phyloP scores from a whole-genome alignment of 1,284 basidiomycete species.

The Ceratobasidium sp. region DNA sequence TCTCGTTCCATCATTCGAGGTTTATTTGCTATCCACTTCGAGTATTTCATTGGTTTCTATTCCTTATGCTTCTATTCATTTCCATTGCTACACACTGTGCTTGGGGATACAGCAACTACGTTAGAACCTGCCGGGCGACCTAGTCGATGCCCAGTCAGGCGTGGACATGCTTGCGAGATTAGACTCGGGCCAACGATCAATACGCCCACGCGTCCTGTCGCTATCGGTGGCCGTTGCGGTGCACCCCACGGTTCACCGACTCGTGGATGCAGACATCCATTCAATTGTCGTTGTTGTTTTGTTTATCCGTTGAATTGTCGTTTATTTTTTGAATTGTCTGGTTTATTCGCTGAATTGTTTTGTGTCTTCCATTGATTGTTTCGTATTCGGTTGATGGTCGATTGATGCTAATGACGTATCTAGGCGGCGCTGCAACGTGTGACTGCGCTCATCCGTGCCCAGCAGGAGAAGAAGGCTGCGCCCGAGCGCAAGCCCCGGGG shows the following conservation, averaged over 20 bases:
- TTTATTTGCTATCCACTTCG: slow-evolving; percentile 38
- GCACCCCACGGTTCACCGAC: slow-evolving; percentile 66
- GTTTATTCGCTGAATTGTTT: slow-evolving; percentile 40
- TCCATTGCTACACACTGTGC: slow-evolving; percentile 37
- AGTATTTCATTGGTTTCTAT: slow-evolving; percentile 40
- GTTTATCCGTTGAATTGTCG: slow-evolving; percentile 39
- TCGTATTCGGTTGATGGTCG: not conserved
- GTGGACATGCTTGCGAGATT: slow-evolving; percentile 86
- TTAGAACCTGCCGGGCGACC: slow-evolving; percentile 60
- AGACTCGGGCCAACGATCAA: slow-evolving; percentile 64
- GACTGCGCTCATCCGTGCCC: slow-evolving; percentile 72
- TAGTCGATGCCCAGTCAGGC: slow-evolving; percentile 72
- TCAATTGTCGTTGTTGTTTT: slow-evolving; percentile 25
- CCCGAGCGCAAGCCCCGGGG: slow-evolving; percentile 78
- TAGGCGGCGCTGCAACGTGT: slow-evolving; percentile 83
- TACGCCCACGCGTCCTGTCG: slow-evolving; percentile 67
- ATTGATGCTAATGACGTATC: slow-evolving; percentile 47
- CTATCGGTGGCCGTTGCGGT: slow-evolving; percentile 72
- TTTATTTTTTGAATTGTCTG: slow-evolving; percentile 37
- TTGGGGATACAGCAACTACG: slow-evolving; percentile 60
- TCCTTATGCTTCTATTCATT: slow-evolving; percentile 36
- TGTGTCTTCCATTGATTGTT: slow-evolving; percentile 38
- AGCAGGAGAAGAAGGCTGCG: slow-evolving; percentile 70
- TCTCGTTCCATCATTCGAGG: slow-evolving; percentile 43
- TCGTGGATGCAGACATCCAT: slow-evolving; percentile 69